Evolutionary conservation across 2,329 filamentous ascomycete species (phyloP).

Genomic region (Penicillium crustosum): DNA sequence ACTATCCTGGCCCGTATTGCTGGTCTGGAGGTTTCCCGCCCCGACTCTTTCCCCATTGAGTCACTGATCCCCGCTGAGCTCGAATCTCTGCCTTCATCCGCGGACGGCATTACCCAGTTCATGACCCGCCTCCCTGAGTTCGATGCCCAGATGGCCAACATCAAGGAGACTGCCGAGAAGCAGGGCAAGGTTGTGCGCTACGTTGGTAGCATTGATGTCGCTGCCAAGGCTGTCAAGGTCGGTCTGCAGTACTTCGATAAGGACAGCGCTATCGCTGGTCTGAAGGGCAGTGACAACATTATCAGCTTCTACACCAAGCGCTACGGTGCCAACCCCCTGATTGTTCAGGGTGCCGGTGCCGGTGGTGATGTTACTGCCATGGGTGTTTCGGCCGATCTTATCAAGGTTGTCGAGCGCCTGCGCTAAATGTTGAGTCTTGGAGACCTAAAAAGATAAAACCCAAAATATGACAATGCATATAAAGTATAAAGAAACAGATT

Average conservation of each 20-base stretch:
- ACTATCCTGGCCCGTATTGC: slow-evolving; percentile 88
- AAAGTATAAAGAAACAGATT: background rate
- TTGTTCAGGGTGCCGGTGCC: slow-evolving; percentile 90
- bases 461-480: background rate
- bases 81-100: slow-evolving; percentile 64
- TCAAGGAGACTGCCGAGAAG: slow-evolving; percentile 80
- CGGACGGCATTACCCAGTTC: slow-evolving; percentile 72
- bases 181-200: slow-evolving; percentile 92
- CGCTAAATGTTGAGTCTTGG: slow-evolving; percentile 38
- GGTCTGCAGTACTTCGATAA: slow-evolving; percentile 86
- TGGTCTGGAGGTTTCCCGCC: slow-evolving; percentile 76
- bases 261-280: slow-evolving; percentile 84
- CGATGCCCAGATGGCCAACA: slow-evolving; percentile 84
- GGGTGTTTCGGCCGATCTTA: slow-evolving; percentile 90
- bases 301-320: slow-evolving; percentile 98
- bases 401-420: slow-evolving; percentile 80
- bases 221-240: slow-evolving; percentile 79
- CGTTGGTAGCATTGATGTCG: slow-evolving; percentile 88
- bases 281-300: slow-evolving; percentile 98
- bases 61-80: slow-evolving; percentile 87
- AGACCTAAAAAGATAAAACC: background rate
- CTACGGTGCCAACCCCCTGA: slow-evolving; percentile 86
- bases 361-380: slow-evolving; percentile 96
- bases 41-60: slow-evolving; percentile 89
- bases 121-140: slow-evolving; percentile 75